A percentile compares a stretch with the other conserved stretches of the same genome.
These are phyloP conservation scores for Stachybotrys elegans DNA, from an alignment of 2,329 filamentous ascomycete genomes.

Conservation along the genomic window DNA sequence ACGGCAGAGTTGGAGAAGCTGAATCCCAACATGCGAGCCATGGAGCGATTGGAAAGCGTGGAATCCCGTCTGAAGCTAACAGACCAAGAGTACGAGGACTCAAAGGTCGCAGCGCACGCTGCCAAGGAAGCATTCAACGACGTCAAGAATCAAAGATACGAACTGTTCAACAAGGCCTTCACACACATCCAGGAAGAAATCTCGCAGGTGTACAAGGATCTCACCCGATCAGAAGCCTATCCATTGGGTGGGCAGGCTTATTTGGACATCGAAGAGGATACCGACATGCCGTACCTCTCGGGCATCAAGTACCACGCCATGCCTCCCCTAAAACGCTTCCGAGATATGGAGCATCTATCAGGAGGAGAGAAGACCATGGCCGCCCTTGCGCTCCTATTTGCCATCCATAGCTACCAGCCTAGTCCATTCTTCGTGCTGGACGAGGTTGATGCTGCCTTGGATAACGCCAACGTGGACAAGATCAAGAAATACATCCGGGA, in stretches of 20 bases:
- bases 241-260: constrained; percentile 87
- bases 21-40: constrained; percentile 93
- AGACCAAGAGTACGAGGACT: constrained; percentile 84
- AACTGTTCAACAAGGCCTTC: constrained; percentile 94
- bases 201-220: constrained; percentile 86
- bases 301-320: constrained; percentile 99
- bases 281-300: constrained; percentile 91
- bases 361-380: constrained; percentile 99
- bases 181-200: constrained; percentile 94
- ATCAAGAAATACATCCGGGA: constrained; percentile 95
- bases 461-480: constrained; percentile 93
- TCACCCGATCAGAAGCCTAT: constrained; percentile 86
- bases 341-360: constrained; percentile 97
- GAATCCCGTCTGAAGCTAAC: constrained; percentile 77
- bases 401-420: constrained; percentile 93
- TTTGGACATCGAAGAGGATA: constrained; percentile 87
- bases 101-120: constrained; percentile 66
- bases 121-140: constrained; percentile 80
- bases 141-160: constrained; percentile 75
- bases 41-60: constrained; percentile 83
- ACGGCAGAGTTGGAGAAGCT: constrained; percentile 84
- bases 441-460: constrained; percentile 95
- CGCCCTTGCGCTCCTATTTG: constrained; percentile 90
- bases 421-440: constrained; percentile 97
- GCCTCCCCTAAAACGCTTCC: constrained; percentile 95